Evolutionary conservation across 2,329 filamentous ascomycete species (phyloP), one percentile per base, ranked within the genome.

Genomic region (Epichloe sylvatica): DNA sequence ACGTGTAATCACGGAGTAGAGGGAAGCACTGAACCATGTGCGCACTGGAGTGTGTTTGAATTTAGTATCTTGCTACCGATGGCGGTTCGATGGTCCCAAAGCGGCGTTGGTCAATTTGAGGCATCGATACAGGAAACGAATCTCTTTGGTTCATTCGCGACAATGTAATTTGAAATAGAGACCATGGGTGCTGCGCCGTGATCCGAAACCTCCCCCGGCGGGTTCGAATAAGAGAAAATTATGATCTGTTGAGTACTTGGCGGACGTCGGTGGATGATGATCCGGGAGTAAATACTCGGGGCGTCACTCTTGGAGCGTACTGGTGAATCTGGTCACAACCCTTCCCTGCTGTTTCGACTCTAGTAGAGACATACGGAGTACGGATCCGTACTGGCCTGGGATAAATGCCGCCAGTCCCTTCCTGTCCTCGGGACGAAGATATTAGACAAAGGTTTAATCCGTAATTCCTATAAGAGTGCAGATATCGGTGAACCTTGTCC

Each of bases 311-410:
- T 52, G 88, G 72, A n/a, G n/a, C n/a, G n/a, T n/a, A n/a, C n/a
- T n/a, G n/a, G n/a, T n/a, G n/a, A n/a, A n/a, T n/a, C n/a, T n/a
- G n/a, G n/a, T n/a, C n/a, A n/a, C n/a, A n/a, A n/a, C n/a, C n/a
- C n/a, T n/a, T n/a, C n/a, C n/a, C n/a, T 1, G 77, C 75, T 0
- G 84, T 73, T 46, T 73, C 69, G 7, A 81, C 63, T 46, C 75
- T 74, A 44, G 87, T 66, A 0, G 81, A 83, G 52, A 86, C 74
- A 60, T 21, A 21, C 21, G 19, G 19, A 19, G 19, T 87, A n/a
- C n/a, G n/a, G n/a, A n/a, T n/a, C n/a, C n/a, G n/a, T n/a, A 89
- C 64, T 89, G 84, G 36, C 85, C 85, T 0, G 84, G 83, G 50
- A 75, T 70, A 69, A 78, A 89, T 0, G 60, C 42, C 0, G 83